Base-by-base conservation (phyloP, 176 grass and related monocot genomes). In the Cenchrus americanus region DNA sequence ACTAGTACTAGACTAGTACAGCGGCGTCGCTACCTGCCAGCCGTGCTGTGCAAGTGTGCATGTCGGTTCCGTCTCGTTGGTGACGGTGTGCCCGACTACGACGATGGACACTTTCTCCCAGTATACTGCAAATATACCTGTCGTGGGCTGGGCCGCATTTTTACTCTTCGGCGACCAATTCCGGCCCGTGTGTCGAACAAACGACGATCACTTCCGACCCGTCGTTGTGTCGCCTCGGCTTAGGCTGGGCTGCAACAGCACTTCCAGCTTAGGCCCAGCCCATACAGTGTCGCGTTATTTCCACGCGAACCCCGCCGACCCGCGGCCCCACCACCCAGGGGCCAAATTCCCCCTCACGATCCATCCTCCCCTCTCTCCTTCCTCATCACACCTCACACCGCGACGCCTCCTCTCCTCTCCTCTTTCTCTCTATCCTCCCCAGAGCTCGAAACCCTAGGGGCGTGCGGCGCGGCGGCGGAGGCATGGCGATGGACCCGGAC, bases 401-500 rank as follows among this genome's bases (percentile, higher is more conserved):
- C 46, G 27, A 34, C 77, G 15, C 44, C 24, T 49, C 3, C 14
- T 3, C 14, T 8, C 46, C 3, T 3, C 32, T 13, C 6, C 17
- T 7, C 6, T 49, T 19, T 10, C 15, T 14, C 34, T 14, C 34
- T 37, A 37, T 37, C 34, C 34, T 37, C 15, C 17, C 57, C 60
- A 49, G 10, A 84, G 76, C 75, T 73, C 88, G 48, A 79, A 90
- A 90, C 88, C 88, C 84, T 86, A 86, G 71, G 71, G 8, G 71
- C 72, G 63, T 34, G 52, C 34, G 70, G 63, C 44, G 41, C 21
- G 44, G 58, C 70, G n/a, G 21, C 4, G 34, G 34, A 40, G 64
- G 64, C 26, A 34, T 12, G 46, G 69, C 72, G 10, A 92, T 97
- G 89, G 94, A 97, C 76, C 89, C 91, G 30, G 91, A 97, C 44